These are phyloP conservation scores for Tolypocladium cylindrosporum DNA, from an alignment of 2,329 filamentous ascomycete genomes.

Conservation along the genomic window DNA sequence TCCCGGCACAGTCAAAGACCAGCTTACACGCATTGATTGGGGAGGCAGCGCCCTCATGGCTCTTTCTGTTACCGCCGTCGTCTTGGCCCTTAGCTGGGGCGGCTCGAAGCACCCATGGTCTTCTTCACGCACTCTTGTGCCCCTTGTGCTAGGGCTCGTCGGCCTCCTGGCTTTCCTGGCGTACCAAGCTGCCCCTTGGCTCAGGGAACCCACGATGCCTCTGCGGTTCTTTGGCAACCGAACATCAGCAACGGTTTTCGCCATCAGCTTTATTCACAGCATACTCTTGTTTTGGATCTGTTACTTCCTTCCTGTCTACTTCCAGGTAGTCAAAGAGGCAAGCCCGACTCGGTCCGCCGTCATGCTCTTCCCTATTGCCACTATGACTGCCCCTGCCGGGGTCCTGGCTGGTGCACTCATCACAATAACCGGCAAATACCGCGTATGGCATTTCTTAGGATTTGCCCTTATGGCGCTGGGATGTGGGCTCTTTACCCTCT, in stretches of 20 bases:
- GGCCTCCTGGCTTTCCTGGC: constrained; percentile 13
- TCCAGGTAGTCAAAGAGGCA: constrained; percentile 29
- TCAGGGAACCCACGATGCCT: constrained; percentile 7
- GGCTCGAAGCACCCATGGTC: constrained; percentile 30
- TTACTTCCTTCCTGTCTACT: constrained; percentile 37
- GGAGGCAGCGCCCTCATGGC: constrained; percentile 28
- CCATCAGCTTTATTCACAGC: constrained; percentile 21
- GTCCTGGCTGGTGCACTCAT: constrained; percentile 14
- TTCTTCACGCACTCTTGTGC: constrained; percentile 22
- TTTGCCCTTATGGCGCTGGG: constrained; percentile 26
- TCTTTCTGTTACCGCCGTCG: constrained; percentile 16
- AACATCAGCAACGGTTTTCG: constrained; percentile 13
- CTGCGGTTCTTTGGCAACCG: constrained; percentile 5
- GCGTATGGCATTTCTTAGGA: constrained; percentile 19
- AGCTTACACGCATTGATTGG: constrained; percentile 25
- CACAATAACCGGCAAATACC: constrained; percentile 21
- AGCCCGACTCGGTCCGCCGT: constrained; percentile 15
- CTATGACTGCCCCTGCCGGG: constrained; percentile 14
- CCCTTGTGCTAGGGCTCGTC: constrained; percentile 28
- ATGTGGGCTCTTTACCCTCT: constrained; percentile 30
- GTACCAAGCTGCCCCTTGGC: constrained; percentile 2
- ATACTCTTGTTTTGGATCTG: constrained; percentile 8
- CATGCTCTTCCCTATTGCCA: constrained; percentile 19
- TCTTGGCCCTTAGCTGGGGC: constrained; percentile 26
- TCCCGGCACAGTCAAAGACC: background rate